These are phyloP conservation scores for Prunus fruticosa DNA, from an alignment of 306 rosid genomes.

Conservation along the genomic window DNA sequence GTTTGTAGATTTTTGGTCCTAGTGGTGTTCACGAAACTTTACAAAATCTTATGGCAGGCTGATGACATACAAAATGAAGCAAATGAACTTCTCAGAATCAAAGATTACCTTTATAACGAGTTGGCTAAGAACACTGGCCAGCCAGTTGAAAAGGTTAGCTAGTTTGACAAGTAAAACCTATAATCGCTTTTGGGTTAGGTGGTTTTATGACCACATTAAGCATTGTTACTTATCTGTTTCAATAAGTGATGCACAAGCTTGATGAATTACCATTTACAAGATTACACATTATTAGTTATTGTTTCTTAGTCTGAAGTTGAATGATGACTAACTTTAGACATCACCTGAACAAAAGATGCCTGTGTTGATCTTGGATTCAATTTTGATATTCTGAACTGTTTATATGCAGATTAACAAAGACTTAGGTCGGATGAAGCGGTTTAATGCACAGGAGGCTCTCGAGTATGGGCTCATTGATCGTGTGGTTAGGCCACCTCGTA, in stretches of 20 bases:
- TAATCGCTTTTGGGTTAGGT: background rate
- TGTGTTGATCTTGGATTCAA: no score
- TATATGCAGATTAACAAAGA: slow-evolving; percentile 62
- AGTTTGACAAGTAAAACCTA: slow-evolving; percentile 8
- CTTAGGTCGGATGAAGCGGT: slow-evolving; percentile 65
- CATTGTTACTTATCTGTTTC: background rate
- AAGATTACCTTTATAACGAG: slow-evolving; percentile 71
- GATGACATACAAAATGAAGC: slow-evolving; percentile 91
- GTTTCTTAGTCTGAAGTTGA: background rate
- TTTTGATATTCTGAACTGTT: slow-evolving; percentile 4
- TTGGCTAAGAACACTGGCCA: slow-evolving; percentile 80
- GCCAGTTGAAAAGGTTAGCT: slow-evolving; percentile 80
- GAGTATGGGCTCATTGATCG: slow-evolving; percentile 95
- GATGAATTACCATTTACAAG: background rate
- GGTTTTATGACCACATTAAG: background rate
- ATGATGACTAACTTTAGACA: no score
- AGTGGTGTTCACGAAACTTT: slow-evolving; percentile 18
- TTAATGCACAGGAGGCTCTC: slow-evolving; percentile 72
- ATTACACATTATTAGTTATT: background rate
- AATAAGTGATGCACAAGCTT: background rate
- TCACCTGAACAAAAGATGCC: no score
- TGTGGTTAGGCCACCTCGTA: slow-evolving; percentile 70
- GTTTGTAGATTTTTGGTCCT: slow-evolving; percentile 14
- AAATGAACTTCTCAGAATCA: slow-evolving; percentile 79
- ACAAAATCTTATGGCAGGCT: slow-evolving; percentile 67